These are phyloP conservation scores for Nidula niveotomentosa DNA, from an alignment of 1,284 basidiomycete genomes.

Conservation along the genomic window DNA sequence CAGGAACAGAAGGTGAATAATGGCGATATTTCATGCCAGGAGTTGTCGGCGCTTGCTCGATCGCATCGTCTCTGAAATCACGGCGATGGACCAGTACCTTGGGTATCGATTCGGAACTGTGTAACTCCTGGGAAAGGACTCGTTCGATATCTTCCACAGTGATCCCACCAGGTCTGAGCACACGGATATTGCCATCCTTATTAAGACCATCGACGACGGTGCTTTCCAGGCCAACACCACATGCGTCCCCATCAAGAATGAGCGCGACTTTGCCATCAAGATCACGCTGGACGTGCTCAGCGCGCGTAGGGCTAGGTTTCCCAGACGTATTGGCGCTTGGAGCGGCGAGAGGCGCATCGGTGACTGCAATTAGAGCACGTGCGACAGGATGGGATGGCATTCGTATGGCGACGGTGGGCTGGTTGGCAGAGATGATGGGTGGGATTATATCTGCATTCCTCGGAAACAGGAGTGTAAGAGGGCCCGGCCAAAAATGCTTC, in stretches of 20 bases:
- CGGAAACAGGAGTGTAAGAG: constrained; percentile 92
- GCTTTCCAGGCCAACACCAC: constrained; percentile 91
- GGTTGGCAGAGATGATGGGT: constrained; percentile 71
- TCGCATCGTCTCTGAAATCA: constrained; percentile 64
- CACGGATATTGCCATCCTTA: constrained; percentile 72
- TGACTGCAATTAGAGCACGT: constrained; percentile 80
- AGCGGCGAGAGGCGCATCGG: constrained; percentile 84
- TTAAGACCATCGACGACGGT: constrained; percentile 91
- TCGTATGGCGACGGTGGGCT: constrained; percentile 86
- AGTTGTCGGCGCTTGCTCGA: constrained; percentile 85
- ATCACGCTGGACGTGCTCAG: constrained; percentile 84
- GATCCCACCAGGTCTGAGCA: constrained; percentile 91
- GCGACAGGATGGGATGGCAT: constrained; percentile 96
- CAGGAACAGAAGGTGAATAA: constrained; percentile 89
- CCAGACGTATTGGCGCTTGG: constrained; percentile 97
- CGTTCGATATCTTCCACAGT: constrained; percentile 86
- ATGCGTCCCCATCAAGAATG: constrained; percentile 93
- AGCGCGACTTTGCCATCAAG: constrained; percentile 73
- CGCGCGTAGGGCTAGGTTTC: constrained; percentile 92
- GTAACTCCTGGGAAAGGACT: constrained; percentile 47
- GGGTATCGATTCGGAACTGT: constrained; percentile 31
- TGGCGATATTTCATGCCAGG: constrained; percentile 99
- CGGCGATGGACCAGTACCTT: constrained; percentile 74
- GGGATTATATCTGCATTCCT: constrained; percentile 59
- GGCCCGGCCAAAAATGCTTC: constrained; percentile 91